A percentile compares a stretch with the other conserved stretches of the same genome.
These are phyloP conservation scores for Rhizoctonia solani DNA, from an alignment of 1,284 basidiomycete species.

Conservation along the genomic window DNA sequence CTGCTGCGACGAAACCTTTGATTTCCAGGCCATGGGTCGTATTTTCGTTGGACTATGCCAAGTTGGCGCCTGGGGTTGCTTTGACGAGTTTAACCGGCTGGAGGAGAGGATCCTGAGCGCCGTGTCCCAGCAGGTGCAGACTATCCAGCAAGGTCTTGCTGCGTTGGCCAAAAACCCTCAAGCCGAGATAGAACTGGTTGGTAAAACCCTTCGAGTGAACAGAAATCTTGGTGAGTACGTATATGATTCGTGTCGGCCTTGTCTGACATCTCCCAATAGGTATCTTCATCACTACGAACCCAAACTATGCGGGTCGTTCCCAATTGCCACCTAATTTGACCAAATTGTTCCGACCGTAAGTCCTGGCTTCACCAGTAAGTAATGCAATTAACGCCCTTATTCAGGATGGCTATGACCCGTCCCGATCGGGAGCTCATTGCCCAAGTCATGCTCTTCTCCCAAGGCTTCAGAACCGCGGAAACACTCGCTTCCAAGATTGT, in stretches of 20 bases:
- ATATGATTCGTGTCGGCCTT: not conserved
- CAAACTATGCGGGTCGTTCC: slow-evolving; percentile 96
- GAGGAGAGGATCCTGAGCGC: slow-evolving; percentile 98
- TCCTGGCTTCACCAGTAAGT: slow-evolving; percentile 39
- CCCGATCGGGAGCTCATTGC: slow-evolving; percentile 98
- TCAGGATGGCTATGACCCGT: slow-evolving; percentile 97
- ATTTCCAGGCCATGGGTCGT: slow-evolving; percentile 99
- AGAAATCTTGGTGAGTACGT: slow-evolving; percentile 76
- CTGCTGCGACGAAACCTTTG: slow-evolving; percentile 99
- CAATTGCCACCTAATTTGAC: slow-evolving; percentile 96
- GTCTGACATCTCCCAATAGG: slow-evolving; percentile 50
- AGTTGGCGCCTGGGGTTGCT: slow-evolving; percentile 99
- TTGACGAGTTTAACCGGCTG: slow-evolving; percentile 97
- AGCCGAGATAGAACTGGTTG: slow-evolving; percentile 93
- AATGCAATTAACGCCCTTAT: slow-evolving; percentile 35
- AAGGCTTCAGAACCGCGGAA: slow-evolving; percentile 98
- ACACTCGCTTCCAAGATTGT: slow-evolving; percentile 96
- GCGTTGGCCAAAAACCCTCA: slow-evolving; percentile 79
- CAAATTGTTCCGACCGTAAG: slow-evolving; percentile 89
- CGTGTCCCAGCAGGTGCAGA: slow-evolving; percentile 99
- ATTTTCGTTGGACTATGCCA: slow-evolving; percentile 99
- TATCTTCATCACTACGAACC: slow-evolving; percentile 98
- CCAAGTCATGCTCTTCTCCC: slow-evolving; percentile 99
- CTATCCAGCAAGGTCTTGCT: slow-evolving; percentile 93
- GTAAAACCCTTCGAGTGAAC: slow-evolving; percentile 91